A percentile compares a stretch with the other conserved stretches of the same genome.
These are phyloP conservation scores for Lactuca sativa DNA, from an alignment of 129 eudicot genomes.

Conservation along the genomic window DNA sequence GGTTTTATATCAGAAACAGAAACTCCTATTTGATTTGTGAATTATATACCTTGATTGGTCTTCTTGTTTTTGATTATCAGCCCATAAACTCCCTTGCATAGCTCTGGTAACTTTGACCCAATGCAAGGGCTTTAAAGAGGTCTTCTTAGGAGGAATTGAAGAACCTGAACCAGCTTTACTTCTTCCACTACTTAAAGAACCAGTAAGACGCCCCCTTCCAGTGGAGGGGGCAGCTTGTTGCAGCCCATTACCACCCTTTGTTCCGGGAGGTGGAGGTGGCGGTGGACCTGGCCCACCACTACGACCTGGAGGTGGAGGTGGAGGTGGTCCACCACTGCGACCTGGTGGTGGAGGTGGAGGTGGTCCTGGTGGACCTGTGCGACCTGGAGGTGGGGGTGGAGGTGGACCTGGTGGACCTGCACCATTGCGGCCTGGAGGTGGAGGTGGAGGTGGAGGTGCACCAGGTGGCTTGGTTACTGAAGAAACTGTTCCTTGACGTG, in stretches of 20 bases:
- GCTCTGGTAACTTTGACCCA: conserved; percentile 97
- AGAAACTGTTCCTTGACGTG: conserved; percentile 27
- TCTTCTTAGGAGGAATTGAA: conserved; percentile 72
- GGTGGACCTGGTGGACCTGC: conserved; percentile 30
- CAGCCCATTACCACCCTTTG: conserved; percentile 32
- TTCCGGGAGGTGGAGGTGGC: conserved; percentile 57
- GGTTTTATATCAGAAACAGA: too few species aligned
- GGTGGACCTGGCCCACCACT: conserved; percentile 51
- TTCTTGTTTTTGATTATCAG: conserved; percentile 79
- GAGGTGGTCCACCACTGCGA: conserved; percentile 28
- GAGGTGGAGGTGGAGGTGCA: conserved; percentile 44
- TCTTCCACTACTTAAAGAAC: conserved; percentile 52
- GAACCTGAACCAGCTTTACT: conserved; percentile 49
- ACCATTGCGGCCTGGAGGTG: conserved; percentile 30
- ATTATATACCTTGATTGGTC: conserved; percentile 63
- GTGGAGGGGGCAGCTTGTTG: conserved; percentile 50
- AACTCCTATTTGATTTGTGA: neutral
- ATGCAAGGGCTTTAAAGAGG: conserved; percentile 82
- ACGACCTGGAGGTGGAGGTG: conserved; percentile 56
- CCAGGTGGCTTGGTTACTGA: conserved; percentile 20
- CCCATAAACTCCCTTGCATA: conserved; percentile 97
- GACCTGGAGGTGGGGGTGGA: conserved; percentile 45
- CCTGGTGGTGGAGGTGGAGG: conserved; percentile 59
- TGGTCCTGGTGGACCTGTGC: conserved; percentile 22
- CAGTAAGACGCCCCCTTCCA: conserved; percentile 51